A percentile compares a stretch with the other conserved stretches of the same genome.
These are phyloP conservation scores for Cystobasidiaceae sp. DNA, from an alignment of 1,284 basidiomycete genomes.

Conservation along the genomic window DNA sequence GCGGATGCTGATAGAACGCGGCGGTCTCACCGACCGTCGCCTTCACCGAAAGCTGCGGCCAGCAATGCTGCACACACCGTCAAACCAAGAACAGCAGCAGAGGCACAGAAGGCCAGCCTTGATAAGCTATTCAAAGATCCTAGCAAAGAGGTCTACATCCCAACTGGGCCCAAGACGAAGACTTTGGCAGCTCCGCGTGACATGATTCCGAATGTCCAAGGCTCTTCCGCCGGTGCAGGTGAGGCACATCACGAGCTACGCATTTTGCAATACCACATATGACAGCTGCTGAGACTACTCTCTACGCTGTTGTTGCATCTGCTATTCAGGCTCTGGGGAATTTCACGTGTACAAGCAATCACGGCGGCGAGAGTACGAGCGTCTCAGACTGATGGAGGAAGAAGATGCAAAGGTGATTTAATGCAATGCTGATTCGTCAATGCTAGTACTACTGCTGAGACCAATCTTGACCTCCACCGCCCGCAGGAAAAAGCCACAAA, in stretches of 20 bases:
- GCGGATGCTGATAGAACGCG: constrained; percentile 23
- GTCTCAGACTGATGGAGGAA: constrained; percentile 86
- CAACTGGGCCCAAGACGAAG: constrained; percentile 69
- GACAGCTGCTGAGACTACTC: too few species aligned
- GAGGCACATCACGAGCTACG: not conserved
- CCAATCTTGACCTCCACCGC: not conserved
- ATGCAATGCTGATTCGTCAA: not conserved
- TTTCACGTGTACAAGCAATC: constrained; percentile 98
- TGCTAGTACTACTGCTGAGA: not conserved
- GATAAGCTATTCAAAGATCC: constrained; percentile 83
- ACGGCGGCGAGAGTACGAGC: constrained; percentile 87
- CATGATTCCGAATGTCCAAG: constrained; percentile 98
- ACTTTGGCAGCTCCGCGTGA: constrained; percentile 71
- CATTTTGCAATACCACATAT: too few species aligned
- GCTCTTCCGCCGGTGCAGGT: constrained; percentile 73
- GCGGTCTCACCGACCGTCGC: constrained; percentile 24
- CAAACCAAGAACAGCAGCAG: constrained; percentile 54
- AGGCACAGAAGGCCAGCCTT: constrained; percentile 69
- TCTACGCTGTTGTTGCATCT: too few species aligned
- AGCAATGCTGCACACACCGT: constrained; percentile 9
- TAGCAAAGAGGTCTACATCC: constrained; percentile 68
- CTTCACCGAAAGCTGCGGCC: constrained; percentile 11
- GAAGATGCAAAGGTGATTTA: constrained; percentile 61
- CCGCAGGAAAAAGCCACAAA: constrained; percentile 8
- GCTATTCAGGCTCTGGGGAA: constrained; percentile 69